Evolutionary conservation across 108 stramenopile genomes (phyloP).

Genomic region (Cyclotella kingstonii): DNA sequence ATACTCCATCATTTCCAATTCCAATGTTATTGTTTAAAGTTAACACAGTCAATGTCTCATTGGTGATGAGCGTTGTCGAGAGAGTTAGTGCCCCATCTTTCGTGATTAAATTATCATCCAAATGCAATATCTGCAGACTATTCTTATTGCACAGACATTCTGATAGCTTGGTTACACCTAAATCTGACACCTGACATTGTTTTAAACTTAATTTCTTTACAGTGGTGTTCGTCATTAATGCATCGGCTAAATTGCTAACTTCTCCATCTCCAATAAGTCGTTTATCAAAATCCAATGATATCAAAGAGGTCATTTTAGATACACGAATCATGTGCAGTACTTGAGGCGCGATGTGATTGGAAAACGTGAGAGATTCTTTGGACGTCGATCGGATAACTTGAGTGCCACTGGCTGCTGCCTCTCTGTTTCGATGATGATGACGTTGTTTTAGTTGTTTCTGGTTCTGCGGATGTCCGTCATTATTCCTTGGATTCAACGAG

Average conservation of each 20-base stretch:
- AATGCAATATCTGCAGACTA: conserved; percentile 8
- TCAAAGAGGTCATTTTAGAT: conserved; percentile 15
- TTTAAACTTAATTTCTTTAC: not conserved
- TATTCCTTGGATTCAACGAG: too few species aligned
- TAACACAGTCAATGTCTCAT: conserved; percentile 14
- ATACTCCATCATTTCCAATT: conserved; percentile 25
- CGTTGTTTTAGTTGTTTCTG: not conserved
- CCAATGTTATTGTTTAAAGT: conserved; percentile 13
- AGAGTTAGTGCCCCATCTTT: conserved; percentile 23
- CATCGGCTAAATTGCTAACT: conserved; percentile 17
- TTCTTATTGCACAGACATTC: conserved; percentile 12
- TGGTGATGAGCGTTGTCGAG: conserved; percentile 28
- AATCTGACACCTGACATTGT: conserved; percentile 14
- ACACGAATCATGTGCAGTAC: conserved; percentile 12
- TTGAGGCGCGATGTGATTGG: conserved; percentile 18
- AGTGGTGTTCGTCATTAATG: conserved; percentile 11
- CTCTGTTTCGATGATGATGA: not conserved
- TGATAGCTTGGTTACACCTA: not conserved
- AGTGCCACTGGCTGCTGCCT: not conserved
- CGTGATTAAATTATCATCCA: conserved; percentile 17
- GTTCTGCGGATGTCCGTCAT: too few species aligned
- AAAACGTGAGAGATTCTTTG: conserved; percentile 5
- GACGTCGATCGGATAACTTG: not conserved
- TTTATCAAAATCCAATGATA: conserved; percentile 8
- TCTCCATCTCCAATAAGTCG: conserved; percentile 10